Percentiles rank a stretch among this genome's conserved stretches.
Conservation (phyloP, 352 stramenopile genomes). For the Pythium apleroticum region DNA sequence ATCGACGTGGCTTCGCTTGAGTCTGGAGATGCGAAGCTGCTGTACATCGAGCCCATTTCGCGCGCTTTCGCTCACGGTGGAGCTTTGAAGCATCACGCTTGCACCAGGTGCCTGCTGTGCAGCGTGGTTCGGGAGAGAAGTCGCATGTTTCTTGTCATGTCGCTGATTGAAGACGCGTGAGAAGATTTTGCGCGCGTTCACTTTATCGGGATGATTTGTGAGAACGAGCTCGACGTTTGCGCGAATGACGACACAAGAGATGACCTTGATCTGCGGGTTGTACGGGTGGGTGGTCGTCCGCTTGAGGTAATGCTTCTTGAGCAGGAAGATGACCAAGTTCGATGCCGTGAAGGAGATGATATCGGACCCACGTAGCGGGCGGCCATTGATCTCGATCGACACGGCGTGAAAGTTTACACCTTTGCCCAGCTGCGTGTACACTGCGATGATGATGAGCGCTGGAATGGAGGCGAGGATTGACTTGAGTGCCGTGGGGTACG, state of each 20-base stretch:
- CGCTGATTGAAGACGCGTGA: not conserved
- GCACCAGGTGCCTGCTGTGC: not conserved
- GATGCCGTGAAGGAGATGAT: slow-evolving; percentile 16
- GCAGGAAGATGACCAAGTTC: slow-evolving; percentile 11
- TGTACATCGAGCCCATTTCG: not conserved
- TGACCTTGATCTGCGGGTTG: not conserved
- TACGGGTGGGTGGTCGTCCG: not conserved
- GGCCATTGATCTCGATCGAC: not conserved
- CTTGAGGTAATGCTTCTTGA: slow-evolving; percentile 5
- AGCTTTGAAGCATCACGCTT: not conserved
- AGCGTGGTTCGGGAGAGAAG: not conserved
- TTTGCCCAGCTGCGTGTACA: not conserved
- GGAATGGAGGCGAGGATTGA: slow-evolving; percentile 9
- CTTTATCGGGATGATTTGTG: not conserved
- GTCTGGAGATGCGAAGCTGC: not conserved
- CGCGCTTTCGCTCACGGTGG: not conserved
- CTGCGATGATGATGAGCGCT: slow-evolving; percentile 1
- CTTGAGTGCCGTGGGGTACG: slow-evolving; percentile 9
- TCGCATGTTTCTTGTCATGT: not conserved
- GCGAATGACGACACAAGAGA: slow-evolving; percentile 11
- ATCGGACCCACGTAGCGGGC: not conserved
- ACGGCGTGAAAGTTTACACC: slow-evolving; percentile 1
- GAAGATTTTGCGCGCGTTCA: not conserved
- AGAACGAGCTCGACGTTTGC: slow-evolving; percentile 1
- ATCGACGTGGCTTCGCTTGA: not conserved